Percentiles rank a stretch among this genome's conserved stretches.
phyloP scores from a whole-genome alignment of 345 rosid genomes.

The Boechera divaricarpa region DNA sequence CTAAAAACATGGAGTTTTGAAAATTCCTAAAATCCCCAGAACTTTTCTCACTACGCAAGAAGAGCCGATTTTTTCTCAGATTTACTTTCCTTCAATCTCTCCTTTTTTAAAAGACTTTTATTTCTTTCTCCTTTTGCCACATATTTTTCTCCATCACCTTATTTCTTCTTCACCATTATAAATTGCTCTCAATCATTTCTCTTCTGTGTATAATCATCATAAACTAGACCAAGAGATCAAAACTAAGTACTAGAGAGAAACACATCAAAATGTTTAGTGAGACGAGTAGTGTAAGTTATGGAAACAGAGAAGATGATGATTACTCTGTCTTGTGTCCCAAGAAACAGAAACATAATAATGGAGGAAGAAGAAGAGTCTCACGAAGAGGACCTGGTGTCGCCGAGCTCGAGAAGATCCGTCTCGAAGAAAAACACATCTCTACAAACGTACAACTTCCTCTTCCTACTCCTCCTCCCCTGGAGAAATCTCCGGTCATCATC shows the following conservation, averaged over 20 bases:
- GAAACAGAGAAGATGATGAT: conserved; percentile 42
- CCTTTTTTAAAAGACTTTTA: conserved; percentile 51
- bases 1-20: conserved; percentile 58
- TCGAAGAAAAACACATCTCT: conserved; percentile 56
- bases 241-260: neutral
- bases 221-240: neutral
- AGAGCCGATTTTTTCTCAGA: conserved; percentile 66
- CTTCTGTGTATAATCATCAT: neutral
- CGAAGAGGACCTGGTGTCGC: conserved; percentile 88
- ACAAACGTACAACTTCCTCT: neutral
- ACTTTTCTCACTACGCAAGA: conserved; percentile 51
- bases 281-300: conserved; percentile 45
- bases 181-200: conserved; percentile 23
- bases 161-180: conserved; percentile 14
- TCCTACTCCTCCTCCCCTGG: conserved; percentile 25
- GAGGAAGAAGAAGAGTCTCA: conserved; percentile 48
- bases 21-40: conserved; percentile 49
- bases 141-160: conserved; percentile 23
- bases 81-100: conserved; percentile 66
- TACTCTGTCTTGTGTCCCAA: conserved; percentile 43
- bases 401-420: conserved; percentile 76
- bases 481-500: conserved; percentile 35
- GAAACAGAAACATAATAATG: conserved; percentile 50
- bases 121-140: conserved; percentile 49
- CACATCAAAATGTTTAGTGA: conserved; percentile 55